Base-by-base conservation (phyloP, 148 eudicot genomes). In the Polygonum aviculare region DNA sequence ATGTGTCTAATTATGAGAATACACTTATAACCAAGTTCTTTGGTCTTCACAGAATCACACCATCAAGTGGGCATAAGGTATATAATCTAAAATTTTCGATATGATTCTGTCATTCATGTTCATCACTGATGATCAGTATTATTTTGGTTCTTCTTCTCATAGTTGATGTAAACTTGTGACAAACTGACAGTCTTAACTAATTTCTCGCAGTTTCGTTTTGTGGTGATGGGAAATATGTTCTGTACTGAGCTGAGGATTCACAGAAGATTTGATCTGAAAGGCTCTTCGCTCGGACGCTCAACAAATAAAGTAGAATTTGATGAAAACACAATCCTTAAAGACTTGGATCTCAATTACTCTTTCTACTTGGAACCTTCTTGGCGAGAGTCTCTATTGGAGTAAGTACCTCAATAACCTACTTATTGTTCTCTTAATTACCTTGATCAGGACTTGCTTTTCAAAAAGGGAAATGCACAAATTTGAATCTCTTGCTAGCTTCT, bases 151-250 rank as follows among this genome's bases (percentile, higher is more conserved):
- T 57, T 57, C 63, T 57, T 57, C 63, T 21, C 31, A 21, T 5
- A 57, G 45, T 5, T 57, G 63, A 19, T 57, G 63, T 0, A 21
- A 31, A 57, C 19, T n/a, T 57, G 33, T 57, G 12, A 57, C 31
- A 22, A 33, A 19, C 16, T 26, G 72, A 67, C 72, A 36, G 7
- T 14, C 21, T 67, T 67, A 67, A 36, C 41, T 15, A 14, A 35
- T 82, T 69, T 40, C 74, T 79, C 87, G 86, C 92, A 95, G 98
- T 95, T 95, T 78, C 96, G 97, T 36, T 95, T 95, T 81, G 98
- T 92, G 76, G 98, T 95, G 57, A 95, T 95, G 98, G 98, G 98
- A 77, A 95, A 95, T 82, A 92, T 95, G 97, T 95, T 95, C 83
- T 95, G 97, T 88, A 95, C 98, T 55, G 97, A 90, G 79, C 82